Evolutionary conservation across 345 rosid genomes (phyloP).

Genomic region (Linum lewisii): DNA sequence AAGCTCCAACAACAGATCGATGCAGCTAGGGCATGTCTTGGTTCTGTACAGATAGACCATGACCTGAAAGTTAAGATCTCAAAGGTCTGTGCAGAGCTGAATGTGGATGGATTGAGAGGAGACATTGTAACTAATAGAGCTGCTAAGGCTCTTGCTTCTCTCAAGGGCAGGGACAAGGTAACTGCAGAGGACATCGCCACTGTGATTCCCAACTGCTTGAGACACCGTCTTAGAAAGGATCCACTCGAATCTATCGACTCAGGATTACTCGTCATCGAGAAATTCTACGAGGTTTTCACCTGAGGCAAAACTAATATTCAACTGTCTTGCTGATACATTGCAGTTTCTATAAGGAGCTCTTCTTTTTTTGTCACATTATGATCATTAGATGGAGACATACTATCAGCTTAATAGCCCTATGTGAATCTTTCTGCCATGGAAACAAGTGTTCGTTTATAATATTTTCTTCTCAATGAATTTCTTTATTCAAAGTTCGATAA

Average conservation of each 20-base stretch:
- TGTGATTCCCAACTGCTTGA: constrained; percentile 89
- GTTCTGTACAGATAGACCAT: constrained; percentile 69
- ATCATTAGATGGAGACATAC: too few relatives aligned
- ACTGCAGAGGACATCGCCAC: constrained; percentile 90
- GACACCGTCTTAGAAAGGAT: constrained; percentile 96
- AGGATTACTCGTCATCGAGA: constrained; percentile 75
- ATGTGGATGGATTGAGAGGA: constrained; percentile 93
- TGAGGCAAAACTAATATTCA: constrained; percentile 19
- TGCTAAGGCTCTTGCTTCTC: constrained; percentile 83
- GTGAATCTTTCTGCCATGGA: too few relatives aligned
- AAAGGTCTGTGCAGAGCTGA: constrained; percentile 84
- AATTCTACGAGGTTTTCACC: constrained; percentile 79
- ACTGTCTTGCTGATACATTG: too few relatives aligned
- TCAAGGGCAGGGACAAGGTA: constrained; percentile 75
- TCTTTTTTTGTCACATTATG: too few relatives aligned
- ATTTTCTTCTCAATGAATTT: too few relatives aligned
- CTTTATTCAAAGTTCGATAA: too few relatives aligned
- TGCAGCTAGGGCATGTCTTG: constrained; percentile 52
- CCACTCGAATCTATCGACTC: constrained; percentile 94
- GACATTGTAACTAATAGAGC: constrained; percentile 96
- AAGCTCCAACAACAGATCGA: constrained; percentile 81
- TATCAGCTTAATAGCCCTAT: too few relatives aligned
- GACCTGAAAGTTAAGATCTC: constrained; percentile 91
- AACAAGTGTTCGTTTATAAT: too few relatives aligned
- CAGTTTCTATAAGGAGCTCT: too few relatives aligned